phyloP scores from a whole-genome alignment of 1,284 basidiomycete genomes.

The Boletellus deceptivus region DNA sequence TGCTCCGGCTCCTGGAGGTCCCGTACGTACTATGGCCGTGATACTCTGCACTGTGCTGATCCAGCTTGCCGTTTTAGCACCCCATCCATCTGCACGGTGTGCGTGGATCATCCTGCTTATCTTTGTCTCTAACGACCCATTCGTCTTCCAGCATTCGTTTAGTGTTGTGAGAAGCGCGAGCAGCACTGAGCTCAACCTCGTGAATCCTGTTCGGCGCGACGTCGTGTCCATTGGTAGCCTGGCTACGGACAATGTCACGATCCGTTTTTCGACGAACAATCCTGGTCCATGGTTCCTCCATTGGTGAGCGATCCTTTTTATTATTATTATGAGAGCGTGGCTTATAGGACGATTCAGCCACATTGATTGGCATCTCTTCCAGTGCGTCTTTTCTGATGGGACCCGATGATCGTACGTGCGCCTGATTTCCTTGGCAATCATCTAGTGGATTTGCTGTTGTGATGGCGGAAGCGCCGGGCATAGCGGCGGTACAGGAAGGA shows the following conservation, averaged over 20 bases:
- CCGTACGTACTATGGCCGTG: conserved; percentile 28
- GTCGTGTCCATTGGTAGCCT: conserved; percentile 20
- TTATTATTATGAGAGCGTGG: neutral
- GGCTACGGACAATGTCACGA: conserved; percentile 37
- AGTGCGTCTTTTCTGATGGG: conserved; percentile 20
- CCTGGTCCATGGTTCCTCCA: conserved; percentile 50
- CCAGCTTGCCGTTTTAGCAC: conserved; percentile 18
- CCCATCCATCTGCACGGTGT: conserved; percentile 38
- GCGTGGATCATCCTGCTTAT: conserved; percentile 3
- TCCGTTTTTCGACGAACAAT: conserved; percentile 47
- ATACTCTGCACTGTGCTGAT: conserved; percentile 1
- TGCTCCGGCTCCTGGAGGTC: conserved; percentile 25
- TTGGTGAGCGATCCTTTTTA: conserved; percentile 34
- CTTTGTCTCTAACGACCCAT: neutral
- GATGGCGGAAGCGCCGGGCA: conserved; percentile 29
- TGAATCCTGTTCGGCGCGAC: conserved; percentile 30
- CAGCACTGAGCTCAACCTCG: conserved; percentile 21
- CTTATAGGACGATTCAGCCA: conserved; percentile 28
- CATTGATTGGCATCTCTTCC: conserved; percentile 40
- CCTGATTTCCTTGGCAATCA: neutral
- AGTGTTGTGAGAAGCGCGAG: conserved; percentile 24
- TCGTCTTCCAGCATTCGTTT: conserved; percentile 22
- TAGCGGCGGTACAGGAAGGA: conserved; percentile 1
- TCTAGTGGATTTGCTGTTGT: conserved; percentile 35
- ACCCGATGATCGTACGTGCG: neutral